Conservation (phyloP, 495 filamentous ascomycete species). For the Evernia prunastri region DNA sequence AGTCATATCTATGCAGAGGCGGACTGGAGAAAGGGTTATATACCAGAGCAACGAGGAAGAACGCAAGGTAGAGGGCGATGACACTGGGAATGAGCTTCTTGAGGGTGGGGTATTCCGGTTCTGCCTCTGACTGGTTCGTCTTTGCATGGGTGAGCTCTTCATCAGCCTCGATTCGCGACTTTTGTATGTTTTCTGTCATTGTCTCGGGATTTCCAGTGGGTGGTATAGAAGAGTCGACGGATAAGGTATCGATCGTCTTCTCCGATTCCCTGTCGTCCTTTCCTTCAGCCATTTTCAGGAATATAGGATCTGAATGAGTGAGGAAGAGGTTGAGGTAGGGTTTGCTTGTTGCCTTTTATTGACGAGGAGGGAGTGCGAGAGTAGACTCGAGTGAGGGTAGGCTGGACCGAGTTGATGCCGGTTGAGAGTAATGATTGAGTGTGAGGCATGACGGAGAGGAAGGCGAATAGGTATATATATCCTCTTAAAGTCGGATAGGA, state of each 20-base stretch:
- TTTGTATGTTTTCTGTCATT: conserved; percentile 7
- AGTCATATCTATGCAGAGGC: neutral
- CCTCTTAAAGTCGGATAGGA: neutral
- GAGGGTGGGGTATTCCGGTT: conserved; percentile 25
- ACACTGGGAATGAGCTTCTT: conserved; percentile 26
- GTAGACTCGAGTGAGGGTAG: neutral
- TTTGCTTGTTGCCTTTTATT: neutral
- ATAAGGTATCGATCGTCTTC: neutral
- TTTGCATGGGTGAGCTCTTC: conserved; percentile 2
- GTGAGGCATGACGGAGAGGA: neutral
- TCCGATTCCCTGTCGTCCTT: neutral
- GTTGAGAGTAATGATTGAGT: neutral
- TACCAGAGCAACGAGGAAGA: conserved; percentile 36
- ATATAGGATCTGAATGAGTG: neutral
- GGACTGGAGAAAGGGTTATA: neutral
- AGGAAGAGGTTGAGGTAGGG: neutral
- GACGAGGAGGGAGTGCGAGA: neutral
- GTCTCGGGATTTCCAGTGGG: conserved; percentile 5
- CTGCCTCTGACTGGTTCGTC: conserved; percentile 9
- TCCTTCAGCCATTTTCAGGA: neutral
- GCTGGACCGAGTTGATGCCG: no score
- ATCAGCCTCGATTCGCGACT: neutral
- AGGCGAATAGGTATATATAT: neutral
- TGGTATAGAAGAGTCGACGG: neutral
- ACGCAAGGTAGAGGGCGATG: conserved; percentile 30